Evolutionary conservation across 176 grass and related monocot species (phyloP), one percentile per base, ranked within the genome.

Genomic region (Oryza rufipogon): DNA sequence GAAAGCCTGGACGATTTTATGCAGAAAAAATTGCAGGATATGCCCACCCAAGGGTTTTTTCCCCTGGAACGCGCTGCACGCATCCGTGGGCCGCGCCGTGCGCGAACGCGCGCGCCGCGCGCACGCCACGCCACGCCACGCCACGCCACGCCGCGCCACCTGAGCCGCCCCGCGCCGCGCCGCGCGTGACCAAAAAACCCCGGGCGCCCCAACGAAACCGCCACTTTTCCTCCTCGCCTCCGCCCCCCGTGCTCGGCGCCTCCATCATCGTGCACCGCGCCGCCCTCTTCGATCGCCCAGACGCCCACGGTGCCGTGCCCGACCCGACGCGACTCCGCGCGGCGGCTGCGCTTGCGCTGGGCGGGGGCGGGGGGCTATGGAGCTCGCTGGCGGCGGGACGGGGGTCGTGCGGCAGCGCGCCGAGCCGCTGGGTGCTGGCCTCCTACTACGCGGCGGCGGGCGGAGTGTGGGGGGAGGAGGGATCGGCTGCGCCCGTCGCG

Each of bases 401-500:
- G 80, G 73, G 88, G 38, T 66, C 6, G 52, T 75, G n/a, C 87
- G 79, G 67, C 80, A 77, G 54, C 64, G 39, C 33, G 20, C 70
- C 46, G 49, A 48, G 61, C 36, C 51, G 52, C 61, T 67, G 68
- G 26, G 46, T 9, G 33, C 72, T 5, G 64, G n/a, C 2, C 20
- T 12, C n/a, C 46, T 42, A 2, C 47, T 9, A 8, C 11, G 64
- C 73, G 54, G 54, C 19, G 19, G 54, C 60, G 60, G 32, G n/a
- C 3, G 38, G 19, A 26, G 52, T 47, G 19, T 23, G 51, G 54
- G 22, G 65, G 11, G 10, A 3, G 74, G 48, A 3, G 74, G 48
- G 9, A 15, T 78, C 22, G 83, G 23, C 3, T 63, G 36, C 15
- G 17, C 74, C 36, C 74, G 66, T 58, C 74, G 52, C 13, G 20